Percentiles rank a stretch among this genome's conserved stretches.
Conservation (phyloP, 331 rosid genomes). For the Quercus lobata region DNA sequence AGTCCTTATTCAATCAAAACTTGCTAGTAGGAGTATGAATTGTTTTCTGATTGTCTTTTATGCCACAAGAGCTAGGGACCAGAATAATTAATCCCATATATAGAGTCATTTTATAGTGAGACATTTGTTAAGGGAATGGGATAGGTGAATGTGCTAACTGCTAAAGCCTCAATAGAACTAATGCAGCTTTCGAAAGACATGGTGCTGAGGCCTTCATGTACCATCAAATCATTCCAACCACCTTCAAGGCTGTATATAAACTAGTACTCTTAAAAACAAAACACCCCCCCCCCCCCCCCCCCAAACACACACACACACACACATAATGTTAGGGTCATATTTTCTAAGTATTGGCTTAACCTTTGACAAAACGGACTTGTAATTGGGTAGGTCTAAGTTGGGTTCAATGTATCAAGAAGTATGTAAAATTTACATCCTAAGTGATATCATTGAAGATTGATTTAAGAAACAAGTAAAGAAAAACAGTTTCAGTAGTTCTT, state of each 20-base stretch:
- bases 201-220: neutral
- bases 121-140: constrained; percentile 22
- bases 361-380: too few relatives aligned
- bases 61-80: constrained; percentile 4
- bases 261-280: neutral
- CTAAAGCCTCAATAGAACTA: neutral
- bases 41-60: neutral
- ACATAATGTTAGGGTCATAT: too few relatives aligned
- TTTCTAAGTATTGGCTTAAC: too few relatives aligned
- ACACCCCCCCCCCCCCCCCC: neutral
- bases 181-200: constrained; percentile 3
- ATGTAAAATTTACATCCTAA: too few relatives aligned
- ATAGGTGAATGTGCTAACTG: neutral
- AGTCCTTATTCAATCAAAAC: neutral
- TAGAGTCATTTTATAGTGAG: constrained; percentile 4
- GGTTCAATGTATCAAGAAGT: too few relatives aligned
- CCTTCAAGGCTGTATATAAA: neutral
- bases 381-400: too few relatives aligned
- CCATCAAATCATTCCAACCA: constrained; percentile 24
- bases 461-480: too few relatives aligned
- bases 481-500: too few relatives aligned
- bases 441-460: too few relatives aligned
- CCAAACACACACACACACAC: neutral
- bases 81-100: constrained; percentile 10
- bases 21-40: neutral